Base-by-base conservation (phyloP, 208 protist genomes). In the Crithidia acanthocephali region DNA sequence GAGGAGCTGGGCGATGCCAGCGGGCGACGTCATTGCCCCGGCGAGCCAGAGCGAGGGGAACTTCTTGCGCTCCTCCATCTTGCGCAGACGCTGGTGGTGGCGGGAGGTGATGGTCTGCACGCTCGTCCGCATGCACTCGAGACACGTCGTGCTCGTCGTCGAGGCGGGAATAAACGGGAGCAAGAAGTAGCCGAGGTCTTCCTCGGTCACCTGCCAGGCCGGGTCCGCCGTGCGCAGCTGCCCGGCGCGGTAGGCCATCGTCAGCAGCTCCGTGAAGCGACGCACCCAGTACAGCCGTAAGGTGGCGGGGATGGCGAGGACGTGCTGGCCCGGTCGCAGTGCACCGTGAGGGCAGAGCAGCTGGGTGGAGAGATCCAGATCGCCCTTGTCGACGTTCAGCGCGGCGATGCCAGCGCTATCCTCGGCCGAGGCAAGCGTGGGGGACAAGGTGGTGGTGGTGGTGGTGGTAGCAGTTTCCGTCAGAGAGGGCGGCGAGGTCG, bases 41-140 rank as follows among this genome's bases (percentile, higher is more conserved):
- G 74, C 83, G 25, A 69, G 71, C 64, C 68, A 82, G 48, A 89
- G 76, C 20, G 85, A 90, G 11, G 87, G 83, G 57, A 91, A 88
- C 15, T 72, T 74, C 37, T 79, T 78, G 28, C 58, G 61, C 72
- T 86, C 86, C 47, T 84, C 64, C 52, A 84, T 69, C 40, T 73
- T 76, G 35, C 71, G 61, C 56, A 88, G 57, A 20, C 75, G 76
- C 20, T 56, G 53, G 40, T 59, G 47, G 58, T 91, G 83, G 35
- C 71, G 79, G 27, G 81, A 79, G 9, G 77, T 69, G 47, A 76
- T 72, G 47, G 67, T 52, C 47, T 71, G 73, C 25, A 83, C 81
- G 13, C 51, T 78, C 11, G 69, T 63, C n/a, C 70, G 58, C 69
- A 90, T 78, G 76, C 88, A 94, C 60, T 81, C 53, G 27, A n/a